phyloP scores from a whole-genome alignment of 805 yeast species.

The Saturnispora kantuleensis region DNA sequence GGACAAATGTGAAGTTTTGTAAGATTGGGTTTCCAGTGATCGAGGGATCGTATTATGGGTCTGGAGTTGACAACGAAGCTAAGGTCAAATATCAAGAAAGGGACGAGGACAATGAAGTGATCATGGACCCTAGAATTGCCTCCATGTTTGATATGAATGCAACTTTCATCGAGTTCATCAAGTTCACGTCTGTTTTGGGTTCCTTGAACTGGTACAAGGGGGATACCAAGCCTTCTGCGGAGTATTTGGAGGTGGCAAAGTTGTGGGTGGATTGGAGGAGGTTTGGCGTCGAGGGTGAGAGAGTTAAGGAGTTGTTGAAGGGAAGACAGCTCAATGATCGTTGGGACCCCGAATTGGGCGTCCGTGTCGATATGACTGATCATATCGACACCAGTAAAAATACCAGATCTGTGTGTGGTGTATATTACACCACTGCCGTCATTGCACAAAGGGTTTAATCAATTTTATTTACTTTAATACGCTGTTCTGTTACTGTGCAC shows the following conservation, averaged over 20 bases:
- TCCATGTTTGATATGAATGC: constrained; percentile 25
- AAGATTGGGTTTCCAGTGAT: constrained; percentile 22
- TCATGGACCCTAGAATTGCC: constrained; percentile 22
- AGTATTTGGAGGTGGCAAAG: constrained; percentile 17
- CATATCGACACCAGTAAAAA: too few relatives aligned
- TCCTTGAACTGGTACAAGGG: constrained; percentile 9
- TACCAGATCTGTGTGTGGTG: constrained; percentile 7
- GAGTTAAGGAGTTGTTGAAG: constrained; percentile 8
- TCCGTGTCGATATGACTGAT: constrained; percentile 2
- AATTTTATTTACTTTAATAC: neutral
- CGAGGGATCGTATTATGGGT: constrained; percentile 4
- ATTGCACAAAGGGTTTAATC: constrained; percentile 9
- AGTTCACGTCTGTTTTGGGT: constrained; percentile 10
- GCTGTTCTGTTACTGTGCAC: neutral
- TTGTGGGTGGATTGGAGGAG: constrained; percentile 26
- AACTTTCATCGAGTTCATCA: constrained; percentile 22
- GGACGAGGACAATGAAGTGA: constrained; percentile 10
- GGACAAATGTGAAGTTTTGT: constrained; percentile 18
- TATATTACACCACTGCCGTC: constrained; percentile 7
- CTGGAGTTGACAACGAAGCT: neutral
- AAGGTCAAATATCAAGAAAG: neutral
- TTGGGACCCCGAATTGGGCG: constrained; percentile 8
- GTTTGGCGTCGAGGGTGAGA: constrained; percentile 18
- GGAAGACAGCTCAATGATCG: constrained; percentile 6
- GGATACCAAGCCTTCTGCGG: constrained; percentile 3